Evolutionary conservation across 371 early-diverging fungal species (phyloP), one percentile per base, ranked within the genome.

Genomic region (Entomophthora muscae): DNA sequence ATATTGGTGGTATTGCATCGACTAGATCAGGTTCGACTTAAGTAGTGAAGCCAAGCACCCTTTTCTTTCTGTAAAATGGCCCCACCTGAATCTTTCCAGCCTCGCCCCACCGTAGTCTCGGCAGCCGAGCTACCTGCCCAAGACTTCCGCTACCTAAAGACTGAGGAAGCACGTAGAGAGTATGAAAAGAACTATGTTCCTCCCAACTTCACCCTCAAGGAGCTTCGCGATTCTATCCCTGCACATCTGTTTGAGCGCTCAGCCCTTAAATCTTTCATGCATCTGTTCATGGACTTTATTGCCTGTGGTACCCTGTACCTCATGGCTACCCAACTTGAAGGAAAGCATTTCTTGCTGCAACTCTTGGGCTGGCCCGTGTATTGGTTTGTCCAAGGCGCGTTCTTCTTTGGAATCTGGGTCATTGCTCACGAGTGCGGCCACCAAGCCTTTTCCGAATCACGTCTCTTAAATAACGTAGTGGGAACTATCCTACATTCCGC

Each of bases 391-490:
- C 89, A 88, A 73, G 91, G 91, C 59, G 75, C 85, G 52, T 84
- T 89, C 24, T 76, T 80, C 66, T 89, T 88, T 23, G 93, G 93
- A 51, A 63, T 89, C 59, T 92, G 91, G 91, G 88, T 89, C 33
- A 75, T 90, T 63, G 92, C 89, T 53, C 92, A 92, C 72, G 91
- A 86, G 70, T 83, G 84, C 67, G 93, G 91, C 3, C 93, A 91
- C 69, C 85, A 83, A 62, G 81, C 85, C 0, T 93, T 88, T 77
- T 86, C 88, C 52, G 76, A 82, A 65, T 80, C 81, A 74, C 78
- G 78, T 67, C 68, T 78, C 51, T 71, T 90, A 66, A 88, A 90
- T 77, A 81, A 90, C 71, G 66, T 77, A 53, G 86, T 88, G 53
- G 93, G 93, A 0, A 86, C 71, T 72, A 72, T 93, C 59, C 75